Percentiles rank a stretch among this genome's conserved stretches.
Evolutionary conservation across 495 filamentous ascomycete species (phyloP).

Genomic region (Penicillium robsamsonii): DNA sequence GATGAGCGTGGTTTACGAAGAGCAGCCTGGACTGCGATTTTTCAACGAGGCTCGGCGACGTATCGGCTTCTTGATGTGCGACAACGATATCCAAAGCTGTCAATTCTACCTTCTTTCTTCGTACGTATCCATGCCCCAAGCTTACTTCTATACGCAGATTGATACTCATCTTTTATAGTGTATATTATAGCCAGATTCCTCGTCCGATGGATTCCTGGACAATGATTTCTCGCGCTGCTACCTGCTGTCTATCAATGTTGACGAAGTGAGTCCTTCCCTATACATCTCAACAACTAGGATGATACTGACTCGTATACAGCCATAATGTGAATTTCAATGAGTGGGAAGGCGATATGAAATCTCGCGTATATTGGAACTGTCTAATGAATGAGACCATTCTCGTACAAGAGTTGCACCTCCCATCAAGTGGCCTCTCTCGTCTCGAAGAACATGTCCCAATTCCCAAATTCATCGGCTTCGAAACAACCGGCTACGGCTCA

Average conservation of each 20-base stretch:
- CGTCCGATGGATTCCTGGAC: conserved; percentile 49
- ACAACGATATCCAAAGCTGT: conserved; percentile 47
- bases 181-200: conserved; percentile 46
- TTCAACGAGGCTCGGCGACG: conserved; percentile 48
- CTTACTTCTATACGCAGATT: neutral
- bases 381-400: conserved; percentile 52
- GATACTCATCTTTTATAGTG: conserved; percentile 20
- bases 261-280: conserved; percentile 38
- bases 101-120: conserved; percentile 49
- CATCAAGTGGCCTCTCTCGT: conserved; percentile 43
- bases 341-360: conserved; percentile 54
- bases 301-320: conserved; percentile 23
- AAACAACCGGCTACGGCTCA: conserved; percentile 35
- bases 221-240: conserved; percentile 49
- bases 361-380: conserved; percentile 49
- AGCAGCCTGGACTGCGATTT: conserved; percentile 42
- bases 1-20: conserved; percentile 44
- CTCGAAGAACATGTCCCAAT: conserved; percentile 49
- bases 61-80: conserved; percentile 49
- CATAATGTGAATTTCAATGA: conserved; percentile 46
- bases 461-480: conserved; percentile 48
- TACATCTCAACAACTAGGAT: neutral
- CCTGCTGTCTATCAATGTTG: conserved; percentile 46
- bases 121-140: conserved; percentile 21
- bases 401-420: conserved; percentile 48